These are phyloP conservation scores for Raphanus sativus DNA, from an alignment of 345 rosid genomes.

Conservation along the genomic window DNA sequence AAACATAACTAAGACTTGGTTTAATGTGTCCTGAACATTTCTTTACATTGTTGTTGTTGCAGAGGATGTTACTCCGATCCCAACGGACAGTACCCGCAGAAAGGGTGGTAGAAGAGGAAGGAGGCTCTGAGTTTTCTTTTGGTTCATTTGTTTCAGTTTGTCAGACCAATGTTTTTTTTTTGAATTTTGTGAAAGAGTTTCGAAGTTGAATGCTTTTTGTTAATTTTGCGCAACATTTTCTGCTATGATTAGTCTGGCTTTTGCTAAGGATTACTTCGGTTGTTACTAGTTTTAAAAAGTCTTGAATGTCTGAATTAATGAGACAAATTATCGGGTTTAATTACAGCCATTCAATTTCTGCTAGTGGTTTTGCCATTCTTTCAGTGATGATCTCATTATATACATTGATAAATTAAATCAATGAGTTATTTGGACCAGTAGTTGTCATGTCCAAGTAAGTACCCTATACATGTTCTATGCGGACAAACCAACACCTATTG, in stretches of 20 bases:
- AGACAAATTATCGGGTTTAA: background rate
- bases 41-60: conserved; percentile 4
- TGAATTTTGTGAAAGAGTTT: conserved; percentile 26
- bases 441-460: background rate
- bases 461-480: no score
- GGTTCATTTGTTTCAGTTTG: conserved; percentile 21
- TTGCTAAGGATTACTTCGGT: background rate
- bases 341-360: background rate
- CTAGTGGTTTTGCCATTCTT: background rate
- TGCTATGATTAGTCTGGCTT: background rate
- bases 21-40: background rate
- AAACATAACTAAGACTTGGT: background rate
- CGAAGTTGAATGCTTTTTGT: conserved; percentile 9
- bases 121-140: conserved; percentile 50
- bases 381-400: background rate
- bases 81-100: conserved; percentile 79
- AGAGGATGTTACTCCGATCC: conserved; percentile 91
- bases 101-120: conserved; percentile 92
- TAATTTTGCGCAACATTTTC: background rate
- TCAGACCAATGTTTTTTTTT: background rate
- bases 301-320: no score
- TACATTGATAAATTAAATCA: background rate
- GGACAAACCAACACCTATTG: background rate
- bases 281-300: background rate
- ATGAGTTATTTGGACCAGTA: background rate